phyloP scores from a whole-genome alignment of 306 rosid species.

The Malus sieversii region DNA sequence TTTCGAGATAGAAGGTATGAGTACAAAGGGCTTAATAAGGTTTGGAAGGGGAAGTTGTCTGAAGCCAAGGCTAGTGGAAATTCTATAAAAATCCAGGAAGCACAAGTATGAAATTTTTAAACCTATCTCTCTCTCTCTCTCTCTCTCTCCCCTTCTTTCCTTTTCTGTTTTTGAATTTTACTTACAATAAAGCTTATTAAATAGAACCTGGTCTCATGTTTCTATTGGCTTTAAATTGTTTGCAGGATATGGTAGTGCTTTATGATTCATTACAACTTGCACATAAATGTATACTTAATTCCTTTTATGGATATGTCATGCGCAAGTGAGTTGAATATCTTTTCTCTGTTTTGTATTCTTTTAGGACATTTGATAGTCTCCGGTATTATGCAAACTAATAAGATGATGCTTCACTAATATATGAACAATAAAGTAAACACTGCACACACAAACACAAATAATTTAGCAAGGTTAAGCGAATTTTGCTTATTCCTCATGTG shows the following conservation, averaged over 20 bases:
- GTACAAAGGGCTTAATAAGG: conserved; percentile 94
- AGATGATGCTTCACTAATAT: neutral
- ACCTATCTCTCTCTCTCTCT: neutral
- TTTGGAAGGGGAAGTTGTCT: conserved; percentile 89
- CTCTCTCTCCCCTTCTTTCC: neutral
- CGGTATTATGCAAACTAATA: neutral
- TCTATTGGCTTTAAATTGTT: neutral
- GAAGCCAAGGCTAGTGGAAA: conserved; percentile 91
- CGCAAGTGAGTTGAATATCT: conserved; percentile 69
- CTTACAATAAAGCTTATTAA: conserved; percentile 16
- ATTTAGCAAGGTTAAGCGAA: neutral
- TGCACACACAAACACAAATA: neutral
- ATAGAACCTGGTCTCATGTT: neutral
- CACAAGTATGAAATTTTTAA: conserved; percentile 55
- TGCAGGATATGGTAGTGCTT: conserved; percentile 92
- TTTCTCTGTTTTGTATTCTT: conserved; percentile 19
- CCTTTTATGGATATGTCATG: conserved; percentile 93
- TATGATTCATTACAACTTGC: conserved; percentile 89
- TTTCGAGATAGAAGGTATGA: conserved; percentile 98
- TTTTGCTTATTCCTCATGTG: neutral
- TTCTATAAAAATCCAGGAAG: conserved; percentile 86
- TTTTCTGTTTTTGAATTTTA: neutral
- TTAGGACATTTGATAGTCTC: neutral
- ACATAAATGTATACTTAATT: conserved; percentile 84
- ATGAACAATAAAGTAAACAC: neutral